Conservation (phyloP, 176 grass and related monocot species). For the Carex parvula region DNA sequence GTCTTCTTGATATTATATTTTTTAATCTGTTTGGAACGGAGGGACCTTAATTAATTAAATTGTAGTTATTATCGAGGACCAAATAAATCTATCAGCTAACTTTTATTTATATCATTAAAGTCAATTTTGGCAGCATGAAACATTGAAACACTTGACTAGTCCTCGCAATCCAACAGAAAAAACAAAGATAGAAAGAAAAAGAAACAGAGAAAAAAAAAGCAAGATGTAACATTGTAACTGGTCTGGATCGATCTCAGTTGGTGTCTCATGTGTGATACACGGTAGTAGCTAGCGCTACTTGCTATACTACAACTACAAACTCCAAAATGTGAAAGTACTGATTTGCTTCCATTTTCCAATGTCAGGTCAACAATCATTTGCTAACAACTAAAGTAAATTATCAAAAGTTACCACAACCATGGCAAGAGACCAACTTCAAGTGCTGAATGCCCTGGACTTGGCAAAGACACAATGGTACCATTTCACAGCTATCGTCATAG, state of each 20-base stretch:
- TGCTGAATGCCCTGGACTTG: slow-evolving; percentile 15
- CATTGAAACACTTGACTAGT: not conserved
- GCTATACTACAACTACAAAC: not conserved
- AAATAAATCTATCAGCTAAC: not conserved
- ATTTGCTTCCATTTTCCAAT: not conserved
- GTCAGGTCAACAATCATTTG: not conserved
- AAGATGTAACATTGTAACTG: not conserved
- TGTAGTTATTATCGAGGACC: not conserved
- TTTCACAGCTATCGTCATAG: slow-evolving; percentile 39
- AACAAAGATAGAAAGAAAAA: not conserved
- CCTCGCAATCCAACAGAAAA: not conserved
- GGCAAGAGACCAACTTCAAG: slow-evolving; percentile 26
- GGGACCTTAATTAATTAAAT: not conserved
- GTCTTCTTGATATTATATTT: not conserved
- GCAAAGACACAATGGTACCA: slow-evolving; percentile 46
- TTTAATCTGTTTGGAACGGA: not conserved
- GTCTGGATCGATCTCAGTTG: not conserved
- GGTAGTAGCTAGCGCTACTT: not conserved
- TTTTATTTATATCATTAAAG: not conserved
- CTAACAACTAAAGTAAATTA: not conserved
- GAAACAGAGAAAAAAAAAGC: not conserved
- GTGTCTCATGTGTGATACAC: not conserved
- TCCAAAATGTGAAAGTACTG: not conserved
- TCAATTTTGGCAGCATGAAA: not conserved
- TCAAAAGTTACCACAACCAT: not conserved